Percentiles rank a stretch among this genome's conserved stretches.
Conservation (phyloP, 345 rosid genomes). For the Eutrema heterophyllum region DNA sequence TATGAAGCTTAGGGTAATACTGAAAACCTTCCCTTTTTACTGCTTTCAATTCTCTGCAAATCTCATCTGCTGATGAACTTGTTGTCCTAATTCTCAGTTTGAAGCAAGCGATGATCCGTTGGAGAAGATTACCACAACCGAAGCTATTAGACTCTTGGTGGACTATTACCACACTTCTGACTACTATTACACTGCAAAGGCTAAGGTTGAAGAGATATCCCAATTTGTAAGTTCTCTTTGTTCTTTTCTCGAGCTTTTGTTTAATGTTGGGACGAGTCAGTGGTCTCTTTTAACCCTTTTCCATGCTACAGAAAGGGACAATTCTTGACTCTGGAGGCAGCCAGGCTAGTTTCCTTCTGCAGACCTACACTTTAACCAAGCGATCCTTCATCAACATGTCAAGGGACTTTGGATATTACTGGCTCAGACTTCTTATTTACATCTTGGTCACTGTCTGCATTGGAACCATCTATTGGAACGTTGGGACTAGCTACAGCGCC, state of each 20-base stretch:
- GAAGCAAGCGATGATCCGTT: conserved; percentile 71
- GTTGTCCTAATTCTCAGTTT: conserved; percentile 40
- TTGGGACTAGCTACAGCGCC: conserved; percentile 78
- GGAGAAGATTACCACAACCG: conserved; percentile 79
- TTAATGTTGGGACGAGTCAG: neutral
- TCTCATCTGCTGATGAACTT: neutral
- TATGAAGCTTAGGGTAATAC: conserved; percentile 69
- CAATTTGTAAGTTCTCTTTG: conserved; percentile 58
- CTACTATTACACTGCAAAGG: conserved; percentile 48
- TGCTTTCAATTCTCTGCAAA: neutral
- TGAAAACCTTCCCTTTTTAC: neutral
- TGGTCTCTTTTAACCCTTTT: neutral
- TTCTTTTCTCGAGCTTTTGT: neutral
- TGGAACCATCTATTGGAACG: conserved; percentile 81
- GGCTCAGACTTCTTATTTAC: conserved; percentile 90
- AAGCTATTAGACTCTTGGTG: conserved; percentile 62
- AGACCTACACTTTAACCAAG: conserved; percentile 70
- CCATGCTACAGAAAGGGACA: conserved; percentile 66
- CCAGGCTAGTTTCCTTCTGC: conserved; percentile 92
- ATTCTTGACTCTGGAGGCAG: conserved; percentile 91
- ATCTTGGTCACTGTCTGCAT: conserved; percentile 77
- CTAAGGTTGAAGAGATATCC: conserved; percentile 77
- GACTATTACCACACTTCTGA: conserved; percentile 73
- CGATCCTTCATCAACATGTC: conserved; percentile 93
- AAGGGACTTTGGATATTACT: conserved; percentile 93